Evolutionary conservation across 1,139 yeast genomes (phyloP), one percentile per base, ranked within the genome.

Genomic region (Candida sp.): DNA sequence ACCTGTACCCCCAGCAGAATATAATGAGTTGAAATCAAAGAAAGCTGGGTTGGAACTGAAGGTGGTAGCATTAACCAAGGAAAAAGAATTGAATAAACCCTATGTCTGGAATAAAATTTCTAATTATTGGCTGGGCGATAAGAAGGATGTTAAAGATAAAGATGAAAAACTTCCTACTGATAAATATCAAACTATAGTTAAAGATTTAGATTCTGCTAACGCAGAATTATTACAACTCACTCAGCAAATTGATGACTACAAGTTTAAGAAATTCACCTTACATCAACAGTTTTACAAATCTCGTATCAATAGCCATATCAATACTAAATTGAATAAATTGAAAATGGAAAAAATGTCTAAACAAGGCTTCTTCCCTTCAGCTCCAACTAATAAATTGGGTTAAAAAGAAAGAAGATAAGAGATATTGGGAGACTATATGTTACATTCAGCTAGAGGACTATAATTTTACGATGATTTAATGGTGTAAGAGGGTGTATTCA

Each of bases 291-390:
- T 85, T 36, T 83, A 70, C 58, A 70, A 66, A 45, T 70, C 76
- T 45, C 61, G 95, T 43, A 51, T 81, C 7, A 73, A 70, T 44
- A 63, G 62, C 49, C 64, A 67, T 55, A 55, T 64, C 37, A 69
- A 72, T 47, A 71, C 70, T 15, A 72, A 65, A 49, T 56, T 60
- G 32, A 62, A 66, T 36, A 67, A 67, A 47, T 70, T 66, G 50
- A 58, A 74, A 33, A 63, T 64, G 27, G 72, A 74, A 43, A 64
- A 76, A 50, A 59, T 76, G 36, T 61, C 61, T 15, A 66, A 67
- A 39, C 75, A 75, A 22, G 64, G 68, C 2, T 66, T 71, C 48
- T 83, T 84, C 54, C 91, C 91, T 0, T 51, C 66, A n/a, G 83
- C 63, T 1, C 88, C 88, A 15, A 15, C 19, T 15, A 15, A 15